Evolutionary conservation across 202 grass and related monocot genomes (phyloP).

Genomic region (Setaria viridis): DNA sequence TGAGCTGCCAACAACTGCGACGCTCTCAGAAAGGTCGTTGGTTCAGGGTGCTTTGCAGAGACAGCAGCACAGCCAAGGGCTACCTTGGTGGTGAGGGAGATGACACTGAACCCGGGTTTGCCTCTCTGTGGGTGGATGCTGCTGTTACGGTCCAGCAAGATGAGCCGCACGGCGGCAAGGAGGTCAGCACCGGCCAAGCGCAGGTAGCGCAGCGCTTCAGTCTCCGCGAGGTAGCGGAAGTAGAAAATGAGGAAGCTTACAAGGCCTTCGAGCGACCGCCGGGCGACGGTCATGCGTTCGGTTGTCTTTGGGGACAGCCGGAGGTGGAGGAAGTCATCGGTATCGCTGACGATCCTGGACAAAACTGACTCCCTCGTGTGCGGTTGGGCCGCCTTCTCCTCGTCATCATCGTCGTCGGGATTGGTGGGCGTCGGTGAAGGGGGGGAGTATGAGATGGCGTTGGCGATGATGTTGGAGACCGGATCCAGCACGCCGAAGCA

Average conservation of each 20-base stretch:
- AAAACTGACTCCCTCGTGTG: background rate
- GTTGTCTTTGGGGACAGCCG: too few relatives aligned
- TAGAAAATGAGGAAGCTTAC: background rate
- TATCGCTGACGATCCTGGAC: background rate
- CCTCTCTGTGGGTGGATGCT: too few relatives aligned
- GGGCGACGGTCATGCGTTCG: background rate
- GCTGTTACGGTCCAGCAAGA: background rate
- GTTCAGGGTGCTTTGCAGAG: background rate
- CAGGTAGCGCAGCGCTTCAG: slow-evolving; percentile 6
- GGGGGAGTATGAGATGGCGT: too few relatives aligned
- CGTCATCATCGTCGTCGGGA: too few relatives aligned
- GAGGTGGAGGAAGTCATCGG: background rate
- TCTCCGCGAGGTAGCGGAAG: background rate
- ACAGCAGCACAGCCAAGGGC: background rate
- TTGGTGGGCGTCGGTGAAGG: too few relatives aligned
- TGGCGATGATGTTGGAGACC: too few relatives aligned
- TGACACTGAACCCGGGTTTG: background rate
- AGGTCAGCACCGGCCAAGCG: background rate
- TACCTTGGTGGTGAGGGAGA: background rate
- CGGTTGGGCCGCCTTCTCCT: background rate
- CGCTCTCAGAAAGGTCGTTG: background rate
- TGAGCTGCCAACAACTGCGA: background rate
- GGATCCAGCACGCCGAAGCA: too few relatives aligned
- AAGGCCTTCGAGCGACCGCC: background rate
- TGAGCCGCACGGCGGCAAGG: background rate